These are phyloP conservation scores for Pythium sukuiense DNA, from an alignment of 352 stramenopile species.

Conservation along the genomic window DNA sequence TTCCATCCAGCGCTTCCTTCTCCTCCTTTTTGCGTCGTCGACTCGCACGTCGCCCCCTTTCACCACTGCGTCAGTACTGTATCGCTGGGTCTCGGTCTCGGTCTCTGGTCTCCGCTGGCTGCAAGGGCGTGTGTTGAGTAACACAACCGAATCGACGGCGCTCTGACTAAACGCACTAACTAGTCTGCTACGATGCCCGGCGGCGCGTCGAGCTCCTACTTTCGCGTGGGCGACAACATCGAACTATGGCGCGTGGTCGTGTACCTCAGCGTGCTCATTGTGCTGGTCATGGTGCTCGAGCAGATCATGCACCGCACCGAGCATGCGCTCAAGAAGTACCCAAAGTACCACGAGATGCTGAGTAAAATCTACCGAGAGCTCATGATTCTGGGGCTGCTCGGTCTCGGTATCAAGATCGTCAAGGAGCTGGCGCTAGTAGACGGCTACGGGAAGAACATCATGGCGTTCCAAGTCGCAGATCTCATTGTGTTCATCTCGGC, in stretches of 20 bases:
- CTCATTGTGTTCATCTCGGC: conserved; percentile 37
- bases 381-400: conserved; percentile 33
- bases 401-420: conserved; percentile 38
- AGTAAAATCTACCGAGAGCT: conserved; percentile 43
- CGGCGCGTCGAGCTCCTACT: conserved; percentile 37
- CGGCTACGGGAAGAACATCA: conserved; percentile 23
- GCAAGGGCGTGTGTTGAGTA: background rate
- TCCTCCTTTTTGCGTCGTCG: background rate
- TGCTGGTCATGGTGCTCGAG: conserved; percentile 55
- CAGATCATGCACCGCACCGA: conserved; percentile 46
- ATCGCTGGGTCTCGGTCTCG: too few relatives aligned
- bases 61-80: too few relatives aligned
- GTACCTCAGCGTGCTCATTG: conserved; percentile 49
- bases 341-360: conserved; percentile 70
- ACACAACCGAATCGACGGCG: background rate
- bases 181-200: background rate
- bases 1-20: background rate
- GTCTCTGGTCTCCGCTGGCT: background rate
- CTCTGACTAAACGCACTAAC: background rate
- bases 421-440: conserved; percentile 22
- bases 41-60: background rate
- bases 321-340: conserved; percentile 43
- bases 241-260: conserved; percentile 57
- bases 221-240: conserved; percentile 52
- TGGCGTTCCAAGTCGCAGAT: conserved; percentile 38